Evolutionary conservation across 768 basidiomycete genomes (phyloP).

Genomic region (Russula sp.): DNA sequence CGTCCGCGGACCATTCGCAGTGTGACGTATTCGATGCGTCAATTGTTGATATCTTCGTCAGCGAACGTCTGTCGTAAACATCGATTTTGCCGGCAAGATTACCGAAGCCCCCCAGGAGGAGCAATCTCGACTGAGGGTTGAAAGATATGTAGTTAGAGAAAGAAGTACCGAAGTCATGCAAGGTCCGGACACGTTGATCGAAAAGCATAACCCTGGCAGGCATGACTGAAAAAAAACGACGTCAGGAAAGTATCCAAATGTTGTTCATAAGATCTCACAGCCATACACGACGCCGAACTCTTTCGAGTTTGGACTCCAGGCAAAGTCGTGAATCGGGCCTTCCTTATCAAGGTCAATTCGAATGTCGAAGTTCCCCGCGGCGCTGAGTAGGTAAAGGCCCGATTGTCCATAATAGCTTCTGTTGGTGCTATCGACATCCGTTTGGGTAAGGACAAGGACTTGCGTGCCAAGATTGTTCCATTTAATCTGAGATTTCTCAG

Average conservation of each 20-base stretch:
- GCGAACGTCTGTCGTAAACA: slow-evolving; percentile 82
- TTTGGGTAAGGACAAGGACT: slow-evolving; percentile 87
- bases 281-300: slow-evolving; percentile 97
- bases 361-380: slow-evolving; percentile 92
- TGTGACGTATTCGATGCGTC: slow-evolving; percentile 91
- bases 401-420: slow-evolving; percentile 99
- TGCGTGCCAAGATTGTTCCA: slow-evolving; percentile 96
- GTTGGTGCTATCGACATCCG: slow-evolving; percentile 95
- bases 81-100: slow-evolving; percentile 95
- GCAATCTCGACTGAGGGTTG: slow-evolving; percentile 88
- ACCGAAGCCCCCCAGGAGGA: slow-evolving; percentile 92
- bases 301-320: slow-evolving; percentile 94
- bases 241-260: background rate
- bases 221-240: slow-evolving; percentile 59
- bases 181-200: slow-evolving; percentile 80
- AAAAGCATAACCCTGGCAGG: slow-evolving; percentile 92
- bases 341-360: slow-evolving; percentile 89
- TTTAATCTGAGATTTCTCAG: slow-evolving; percentile 88
- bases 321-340: slow-evolving; percentile 94
- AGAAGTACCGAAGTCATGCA: slow-evolving; percentile 87
- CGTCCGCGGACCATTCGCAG: slow-evolving; percentile 95
- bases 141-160: slow-evolving; percentile 92
- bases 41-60: slow-evolving; percentile 72
- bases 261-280: slow-evolving; percentile 55
- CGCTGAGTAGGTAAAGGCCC: slow-evolving; percentile 86